Conservation (phyloP, 1,284 basidiomycete species). For the Ceratobasidium sp. region DNA sequence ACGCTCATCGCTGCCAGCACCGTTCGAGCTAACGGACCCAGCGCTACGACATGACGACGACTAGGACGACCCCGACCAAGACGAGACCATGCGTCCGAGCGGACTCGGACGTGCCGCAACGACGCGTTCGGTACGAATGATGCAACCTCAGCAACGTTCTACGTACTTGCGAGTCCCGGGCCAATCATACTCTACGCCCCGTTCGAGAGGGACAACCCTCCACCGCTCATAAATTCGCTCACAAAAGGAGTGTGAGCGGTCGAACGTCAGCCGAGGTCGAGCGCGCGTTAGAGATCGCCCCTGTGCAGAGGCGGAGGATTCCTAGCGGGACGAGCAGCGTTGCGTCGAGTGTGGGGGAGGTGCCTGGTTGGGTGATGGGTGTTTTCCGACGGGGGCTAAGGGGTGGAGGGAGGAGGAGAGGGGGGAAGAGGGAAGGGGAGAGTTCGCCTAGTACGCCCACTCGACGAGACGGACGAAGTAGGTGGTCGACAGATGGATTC, state of each 20-base stretch:
- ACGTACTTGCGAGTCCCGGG: background rate
- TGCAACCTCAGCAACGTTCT: background rate
- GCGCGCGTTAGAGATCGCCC: conserved; percentile 48
- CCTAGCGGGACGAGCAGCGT: conserved; percentile 1
- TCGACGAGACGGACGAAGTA: background rate
- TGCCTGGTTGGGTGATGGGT: conserved; percentile 15
- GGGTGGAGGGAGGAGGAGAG: too few species aligned
- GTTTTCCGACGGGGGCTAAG: conserved; percentile 4
- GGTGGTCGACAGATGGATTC: conserved; percentile 49
- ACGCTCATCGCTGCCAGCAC: conserved; percentile 11
- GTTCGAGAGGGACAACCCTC: conserved; percentile 18
- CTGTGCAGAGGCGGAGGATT: conserved; percentile 1
- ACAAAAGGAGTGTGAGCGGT: conserved; percentile 6
- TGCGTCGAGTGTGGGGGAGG: conserved; percentile 2
- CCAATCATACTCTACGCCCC: conserved; percentile 20
- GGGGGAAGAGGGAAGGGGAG: too few species aligned
- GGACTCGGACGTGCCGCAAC: conserved; percentile 20
- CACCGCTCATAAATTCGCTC: background rate
- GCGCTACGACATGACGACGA: background rate
- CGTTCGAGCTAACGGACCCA: conserved; percentile 21
- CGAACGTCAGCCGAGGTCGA: conserved; percentile 35
- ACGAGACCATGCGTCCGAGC: conserved; percentile 23
- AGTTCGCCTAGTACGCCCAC: too few species aligned
- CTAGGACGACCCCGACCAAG: background rate
- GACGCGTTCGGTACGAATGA: conserved; percentile 30